A percentile compares a stretch with the other conserved stretches of the same genome.
Evolutionary conservation across 73 alveolate genomes (phyloP).

Genomic region (Symbiodinium pilosum): DNA sequence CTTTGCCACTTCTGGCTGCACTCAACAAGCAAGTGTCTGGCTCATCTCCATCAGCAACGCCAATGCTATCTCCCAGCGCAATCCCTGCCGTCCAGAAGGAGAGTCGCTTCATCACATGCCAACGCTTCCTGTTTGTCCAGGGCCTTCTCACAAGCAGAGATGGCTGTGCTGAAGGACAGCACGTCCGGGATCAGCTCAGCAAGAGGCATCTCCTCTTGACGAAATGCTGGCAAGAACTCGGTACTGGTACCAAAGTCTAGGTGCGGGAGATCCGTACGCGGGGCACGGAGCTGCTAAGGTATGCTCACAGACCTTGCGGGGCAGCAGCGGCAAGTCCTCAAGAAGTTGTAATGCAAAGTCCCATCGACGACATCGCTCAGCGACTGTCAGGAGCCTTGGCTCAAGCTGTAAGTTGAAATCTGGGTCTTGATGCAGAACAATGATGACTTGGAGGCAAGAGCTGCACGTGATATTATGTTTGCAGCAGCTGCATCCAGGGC

Average conservation of each 20-base stretch:
- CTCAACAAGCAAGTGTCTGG: neutral
- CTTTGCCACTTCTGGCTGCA: neutral
- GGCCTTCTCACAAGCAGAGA: constrained; percentile 32
- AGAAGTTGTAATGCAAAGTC: neutral
- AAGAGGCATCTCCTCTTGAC: neutral
- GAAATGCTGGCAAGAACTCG: neutral
- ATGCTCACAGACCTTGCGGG: no score
- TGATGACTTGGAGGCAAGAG: neutral
- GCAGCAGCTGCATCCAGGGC: neutral
- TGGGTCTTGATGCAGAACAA: neutral
- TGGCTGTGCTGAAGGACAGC: constrained; percentile 14
- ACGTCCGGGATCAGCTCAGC: neutral
- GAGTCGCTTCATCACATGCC: neutral
- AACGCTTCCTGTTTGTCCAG: neutral
- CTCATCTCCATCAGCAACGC: neutral
- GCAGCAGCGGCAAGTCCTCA: no score
- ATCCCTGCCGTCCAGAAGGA: neutral
- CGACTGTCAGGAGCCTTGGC: constrained; percentile 2
- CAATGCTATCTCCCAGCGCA: constrained; percentile 27
- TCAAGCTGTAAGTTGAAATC: no score
- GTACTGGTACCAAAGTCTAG: no score
- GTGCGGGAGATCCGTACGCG: no score
- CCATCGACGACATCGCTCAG: constrained; percentile 10
- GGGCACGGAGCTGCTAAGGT: no score
- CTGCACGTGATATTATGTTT: neutral